Base-by-base conservation (phyloP, 169 alveolate species). In the Theileria equi region DNA sequence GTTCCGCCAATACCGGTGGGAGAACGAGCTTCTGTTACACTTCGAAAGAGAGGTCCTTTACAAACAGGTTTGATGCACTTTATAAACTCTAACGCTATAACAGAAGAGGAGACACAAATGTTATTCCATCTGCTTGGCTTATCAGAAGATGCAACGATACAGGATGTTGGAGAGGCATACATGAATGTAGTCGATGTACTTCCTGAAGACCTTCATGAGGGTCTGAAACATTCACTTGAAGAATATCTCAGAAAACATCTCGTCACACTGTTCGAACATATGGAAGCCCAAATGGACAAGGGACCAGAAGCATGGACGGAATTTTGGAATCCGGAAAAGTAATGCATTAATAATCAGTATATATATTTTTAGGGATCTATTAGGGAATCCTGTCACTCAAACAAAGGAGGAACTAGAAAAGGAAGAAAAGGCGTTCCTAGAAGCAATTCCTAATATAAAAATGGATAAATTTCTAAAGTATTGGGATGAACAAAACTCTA, bases 1-100 rank as follows among this genome's bases (percentile, higher is more conserved):
- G 85, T 76, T 25, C 85, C 85, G 1, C 85, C 85, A 7, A 55
- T 76, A 65, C 85, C 85, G 13, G 55, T 58, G 3, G 85, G 85
- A 19, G 29, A 64, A 43, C 10, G 6, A 5, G 60, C 73, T 4
- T 76, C 85, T n/a, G 25, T 52, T 11, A 23, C 48, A 1, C 34
- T 76, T 29, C 31, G 53, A 16, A 44, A 52, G 26, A 16, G 41
- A 23, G 85, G 84, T 2, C 65, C 69, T 23, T 48, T 76, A 54
- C 85, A 66, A 52, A 32, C 85, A 31, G 85, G 85, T 76, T 54
- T 4, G 53, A 8, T 3, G 1, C 4, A 1, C 1, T 8, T 11
- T 19, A 31, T 2, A 8, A 23, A n/a, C 4, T 3, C 52, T 69
- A 1, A 19, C 34, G 6, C n/a, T 47, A n/a, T n/a, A n/a, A 59